Evolutionary conservation across 805 yeast genomes (phyloP).

Genomic region (Cyberlindnera subsufficiens): DNA sequence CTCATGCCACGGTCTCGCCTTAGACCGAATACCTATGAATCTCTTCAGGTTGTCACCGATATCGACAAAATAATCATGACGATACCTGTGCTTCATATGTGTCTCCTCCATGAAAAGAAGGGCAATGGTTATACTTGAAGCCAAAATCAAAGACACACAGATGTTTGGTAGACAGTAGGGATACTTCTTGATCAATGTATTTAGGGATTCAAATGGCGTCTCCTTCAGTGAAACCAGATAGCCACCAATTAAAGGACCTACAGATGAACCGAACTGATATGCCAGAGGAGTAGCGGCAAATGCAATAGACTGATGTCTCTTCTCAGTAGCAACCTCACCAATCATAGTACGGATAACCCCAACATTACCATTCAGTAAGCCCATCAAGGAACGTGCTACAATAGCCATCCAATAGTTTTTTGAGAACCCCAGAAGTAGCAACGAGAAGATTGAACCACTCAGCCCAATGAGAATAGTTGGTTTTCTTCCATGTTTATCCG

Average conservation of each 20-base stretch:
- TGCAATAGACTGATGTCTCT: conserved; percentile 15
- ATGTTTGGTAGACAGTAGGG: conserved; percentile 16
- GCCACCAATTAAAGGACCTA: conserved; percentile 17
- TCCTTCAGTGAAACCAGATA: conserved; percentile 8
- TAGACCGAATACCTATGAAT: conserved; percentile 2
- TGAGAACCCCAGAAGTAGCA: conserved; percentile 14
- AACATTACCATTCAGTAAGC: conserved; percentile 14
- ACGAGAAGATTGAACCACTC: conserved; percentile 7
- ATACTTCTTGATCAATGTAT: conserved; percentile 4
- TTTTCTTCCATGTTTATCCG: conserved; percentile 14
- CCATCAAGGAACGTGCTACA: conserved; percentile 13
- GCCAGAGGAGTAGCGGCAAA: conserved; percentile 16
- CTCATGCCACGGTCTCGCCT: conserved; percentile 8
- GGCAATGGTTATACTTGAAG: conserved; percentile 4
- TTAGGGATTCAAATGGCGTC: conserved; percentile 9
- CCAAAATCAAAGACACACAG: conserved; percentile 4
- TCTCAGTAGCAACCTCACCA: conserved; percentile 14
- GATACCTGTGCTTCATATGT: conserved; percentile 11
- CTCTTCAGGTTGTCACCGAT: conserved; percentile 5
- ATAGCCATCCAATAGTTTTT: conserved; percentile 13
- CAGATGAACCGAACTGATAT: conserved; percentile 11
- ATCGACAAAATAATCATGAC: conserved; percentile 13
- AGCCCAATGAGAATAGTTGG: conserved; percentile 14
- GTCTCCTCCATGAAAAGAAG: conserved; percentile 16
- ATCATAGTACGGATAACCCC: conserved; percentile 15